Conservation (phyloP, 352 stramenopile species). For the Globisporangium cederbergense region DNA sequence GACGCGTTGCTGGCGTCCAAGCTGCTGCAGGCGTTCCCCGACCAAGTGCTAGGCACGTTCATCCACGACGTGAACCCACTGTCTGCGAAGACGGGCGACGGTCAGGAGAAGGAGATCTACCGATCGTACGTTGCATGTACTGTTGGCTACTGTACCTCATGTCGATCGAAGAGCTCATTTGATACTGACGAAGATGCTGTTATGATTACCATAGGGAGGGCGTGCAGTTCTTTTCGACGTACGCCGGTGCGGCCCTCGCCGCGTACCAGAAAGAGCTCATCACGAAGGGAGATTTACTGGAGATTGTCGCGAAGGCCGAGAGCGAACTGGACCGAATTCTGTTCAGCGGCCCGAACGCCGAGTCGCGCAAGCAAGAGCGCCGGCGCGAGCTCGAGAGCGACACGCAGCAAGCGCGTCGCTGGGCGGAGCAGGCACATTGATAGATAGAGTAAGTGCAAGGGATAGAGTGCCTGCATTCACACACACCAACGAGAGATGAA, state of each 20-base stretch:
- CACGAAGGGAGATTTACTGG: constrained; percentile 41
- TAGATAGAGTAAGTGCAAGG: not conserved
- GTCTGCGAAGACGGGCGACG: constrained; percentile 55
- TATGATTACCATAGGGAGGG: constrained; percentile 36
- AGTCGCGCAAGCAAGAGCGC: constrained; percentile 35
- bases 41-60: constrained; percentile 68
- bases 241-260: constrained; percentile 51
- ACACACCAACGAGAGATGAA: not conserved
- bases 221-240: constrained; percentile 73
- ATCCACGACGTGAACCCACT: constrained; percentile 78
- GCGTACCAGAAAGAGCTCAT: constrained; percentile 64
- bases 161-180: not conserved
- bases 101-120: constrained; percentile 54
- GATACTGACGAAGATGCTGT: not conserved
- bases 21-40: constrained; percentile 47
- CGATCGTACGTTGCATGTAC: constrained; percentile 33
- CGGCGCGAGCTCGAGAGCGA: constrained; percentile 41
- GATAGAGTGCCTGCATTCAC: not conserved
- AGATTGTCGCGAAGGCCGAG: constrained; percentile 32
- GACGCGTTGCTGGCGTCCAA: constrained; percentile 69
- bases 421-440: not conserved
- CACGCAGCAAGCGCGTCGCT: constrained; percentile 26
- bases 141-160: not conserved
- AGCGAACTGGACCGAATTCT: constrained; percentile 47
- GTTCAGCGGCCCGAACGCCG: constrained; percentile 40